Percentiles rank a stretch among this genome's conserved stretches.
These are phyloP conservation scores for Coemansia sp. DNA, from an alignment of 192 early-diverging fungal genomes.

Conservation along the genomic window DNA sequence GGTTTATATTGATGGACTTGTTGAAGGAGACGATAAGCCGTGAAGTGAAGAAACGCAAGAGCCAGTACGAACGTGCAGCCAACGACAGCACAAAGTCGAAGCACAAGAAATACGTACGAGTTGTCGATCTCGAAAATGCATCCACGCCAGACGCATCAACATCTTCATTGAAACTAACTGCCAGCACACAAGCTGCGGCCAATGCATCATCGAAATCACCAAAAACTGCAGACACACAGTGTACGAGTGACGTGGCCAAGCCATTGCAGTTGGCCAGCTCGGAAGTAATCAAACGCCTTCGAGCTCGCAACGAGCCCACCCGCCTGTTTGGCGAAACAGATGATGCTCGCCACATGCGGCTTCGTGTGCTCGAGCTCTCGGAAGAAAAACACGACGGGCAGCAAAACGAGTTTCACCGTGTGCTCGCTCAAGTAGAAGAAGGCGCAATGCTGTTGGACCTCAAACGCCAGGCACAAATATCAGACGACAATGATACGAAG, in stretches of 20 bases:
- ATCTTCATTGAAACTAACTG: conserved; percentile 48
- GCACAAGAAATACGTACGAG: conserved; percentile 78
- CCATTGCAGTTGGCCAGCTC: conserved; percentile 29
- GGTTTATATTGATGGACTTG: conserved; percentile 51
- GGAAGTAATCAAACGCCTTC: conserved; percentile 77
- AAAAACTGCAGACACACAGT: too few species aligned
- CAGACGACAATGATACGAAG: conserved; percentile 28
- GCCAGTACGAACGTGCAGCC: conserved; percentile 34
- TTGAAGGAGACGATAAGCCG: conserved; percentile 65
- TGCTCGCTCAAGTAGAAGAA: conserved; percentile 78
- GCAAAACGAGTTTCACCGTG: conserved; percentile 87
- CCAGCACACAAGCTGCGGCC: conserved; percentile 41
- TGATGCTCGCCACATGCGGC: conserved; percentile 70
- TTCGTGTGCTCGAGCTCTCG: conserved; percentile 75
- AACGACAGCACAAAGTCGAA: conserved; percentile 12
- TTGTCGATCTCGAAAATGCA: conserved; percentile 73
- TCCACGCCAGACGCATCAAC: not conserved
- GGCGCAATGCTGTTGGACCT: conserved; percentile 76
- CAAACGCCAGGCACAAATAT: conserved; percentile 56
- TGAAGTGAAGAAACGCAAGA: conserved; percentile 71
- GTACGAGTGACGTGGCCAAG: not conserved
- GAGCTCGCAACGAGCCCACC: conserved; percentile 86
- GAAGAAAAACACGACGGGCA: conserved; percentile 85
- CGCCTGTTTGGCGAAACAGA: conserved; percentile 90
- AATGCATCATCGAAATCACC: conserved; percentile 4